Evolutionary conservation across 805 yeast genomes (phyloP), one percentile per base, ranked within the genome.

Genomic region (Ogataea nitratoaversa): DNA sequence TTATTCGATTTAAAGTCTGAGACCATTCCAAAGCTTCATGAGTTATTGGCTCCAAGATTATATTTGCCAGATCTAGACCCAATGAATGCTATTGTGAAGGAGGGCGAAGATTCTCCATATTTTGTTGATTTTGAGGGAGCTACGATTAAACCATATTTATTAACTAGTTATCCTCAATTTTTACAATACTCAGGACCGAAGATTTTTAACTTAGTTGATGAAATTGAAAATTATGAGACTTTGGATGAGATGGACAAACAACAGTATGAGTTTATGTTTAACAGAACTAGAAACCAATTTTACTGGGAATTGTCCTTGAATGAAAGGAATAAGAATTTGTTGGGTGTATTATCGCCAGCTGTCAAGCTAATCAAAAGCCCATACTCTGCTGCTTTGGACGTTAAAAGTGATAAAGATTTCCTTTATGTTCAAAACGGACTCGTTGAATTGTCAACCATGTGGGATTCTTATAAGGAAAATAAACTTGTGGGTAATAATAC

Each of bases 21-120:
- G 16, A 67, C 76, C 8, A 74, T 85, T 56, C 86, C 84, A 56
- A 79, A 83, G 49, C 68, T 74, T 41, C 68, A 66, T 3, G 79
- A 80, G 41, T 63, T 87, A 32, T 73, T 84, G 53, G 72, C 79
- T 38, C 91, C 96, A 43, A 76, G 91, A 52, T 66, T 91, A 38
- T 76, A 67, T 48, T 72, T 80, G 47, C 91, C 96, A 5, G 98
- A 93, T 60, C 66, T 93, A 49, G 95, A 88, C 60, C 98, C 99
- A 18, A 71, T 90, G 76, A 91, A 91, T 57, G 86, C 87, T 8
- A 68, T 89, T 33, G 59, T 72, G 19, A 62, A 63, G n/a, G 44
- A 56, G n/a, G 62, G 59, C 8, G 66, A 68, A 16, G 75, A 71
- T 53, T n/a, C 20, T 11, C 36, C 36, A 8, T 33, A 14, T 16